Base-by-base conservation (phyloP, 192 early-diverging fungal species). In the Gryganskiella cystojenkinii region DNA sequence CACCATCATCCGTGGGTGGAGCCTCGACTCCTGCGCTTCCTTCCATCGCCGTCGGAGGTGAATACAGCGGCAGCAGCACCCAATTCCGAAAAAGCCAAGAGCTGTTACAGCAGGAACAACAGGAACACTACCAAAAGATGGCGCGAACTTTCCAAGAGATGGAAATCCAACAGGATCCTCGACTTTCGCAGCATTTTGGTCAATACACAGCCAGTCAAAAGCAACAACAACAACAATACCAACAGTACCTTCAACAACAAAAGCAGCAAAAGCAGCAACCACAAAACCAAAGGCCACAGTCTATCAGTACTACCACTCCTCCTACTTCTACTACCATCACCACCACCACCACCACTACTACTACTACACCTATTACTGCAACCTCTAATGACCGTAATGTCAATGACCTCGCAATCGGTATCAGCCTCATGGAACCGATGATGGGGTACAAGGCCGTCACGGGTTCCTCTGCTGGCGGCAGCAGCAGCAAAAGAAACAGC, bases 51-150 rank as follows among this genome's bases (percentile, higher is more conserved):
- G n/a, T n/a, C n/a, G n/a, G n/a, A n/a, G n/a, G n/a, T n/a, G n/a
- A n/a, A n/a, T 19, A 46, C 27, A 14, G 58, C 25, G 20, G 5
- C 43, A 47, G 58, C 17, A 25, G 40, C 58, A 22, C 27, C 51
- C 22, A 52, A 2, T 78, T 69, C 61, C 44, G 67, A 22, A 64
- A 53, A 44, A 68, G 67, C 42, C 74, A 78, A 20, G 66, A 78
- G 34, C n/a, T 11, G 19, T 35, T 64, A 10, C 59, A 58, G 24
- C 33, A 59, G 17, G 61, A 62, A 3, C 74, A 78, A 35, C 66
- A 69, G 19, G 61, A 53, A 4, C 68, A 78, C 35, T 44, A 69
- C 20, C 5, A 46, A 1, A 49, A 31, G 4, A 35, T 69, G 37
- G 65, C 43, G 10, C 55, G 24, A 14, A 33, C 56, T 11, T 78